These are phyloP conservation scores for Microsporum audouinii DNA, from an alignment of 2,329 filamentous ascomycete species.

Conservation along the genomic window DNA sequence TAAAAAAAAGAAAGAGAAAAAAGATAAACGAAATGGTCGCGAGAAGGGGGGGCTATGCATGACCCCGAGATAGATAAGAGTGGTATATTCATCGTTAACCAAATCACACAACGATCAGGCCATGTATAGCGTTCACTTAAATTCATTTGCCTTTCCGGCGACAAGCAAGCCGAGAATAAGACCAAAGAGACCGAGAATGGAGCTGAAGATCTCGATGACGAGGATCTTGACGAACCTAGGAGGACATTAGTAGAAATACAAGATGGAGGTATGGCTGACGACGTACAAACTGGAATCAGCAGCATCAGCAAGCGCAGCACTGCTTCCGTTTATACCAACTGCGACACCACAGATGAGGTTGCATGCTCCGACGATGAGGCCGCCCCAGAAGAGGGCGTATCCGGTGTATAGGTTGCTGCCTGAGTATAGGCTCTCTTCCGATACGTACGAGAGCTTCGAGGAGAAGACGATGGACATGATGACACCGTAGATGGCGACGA, in stretches of 20 bases:
- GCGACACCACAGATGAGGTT: slow-evolving; percentile 93
- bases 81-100: slow-evolving; percentile 3
- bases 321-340: slow-evolving; percentile 95
- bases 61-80: not conserved
- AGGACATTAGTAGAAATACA: not conserved
- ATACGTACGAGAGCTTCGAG: slow-evolving; percentile 62
- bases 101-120: not conserved
- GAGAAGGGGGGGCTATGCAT: not conserved
- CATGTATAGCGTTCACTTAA: slow-evolving; percentile 30
- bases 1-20: not conserved
- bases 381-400: slow-evolving; percentile 91
- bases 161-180: slow-evolving; percentile 88
- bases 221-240: slow-evolving; percentile 92
- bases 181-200: slow-evolving; percentile 89
- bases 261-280: slow-evolving; percentile 28
- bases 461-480: slow-evolving; percentile 99
- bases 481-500: slow-evolving; percentile 98
- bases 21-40: not conserved
- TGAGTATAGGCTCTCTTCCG: slow-evolving; percentile 55
- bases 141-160: slow-evolving; percentile 69
- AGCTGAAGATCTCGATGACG: slow-evolving; percentile 98
- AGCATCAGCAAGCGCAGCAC: slow-evolving; percentile 89
- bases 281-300: slow-evolving; percentile 79
- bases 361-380: slow-evolving; percentile 86
- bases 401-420: slow-evolving; percentile 84